Base-by-base conservation (phyloP, 495 filamentous ascomycete species). In the Penicillium longicatenatum region DNA sequence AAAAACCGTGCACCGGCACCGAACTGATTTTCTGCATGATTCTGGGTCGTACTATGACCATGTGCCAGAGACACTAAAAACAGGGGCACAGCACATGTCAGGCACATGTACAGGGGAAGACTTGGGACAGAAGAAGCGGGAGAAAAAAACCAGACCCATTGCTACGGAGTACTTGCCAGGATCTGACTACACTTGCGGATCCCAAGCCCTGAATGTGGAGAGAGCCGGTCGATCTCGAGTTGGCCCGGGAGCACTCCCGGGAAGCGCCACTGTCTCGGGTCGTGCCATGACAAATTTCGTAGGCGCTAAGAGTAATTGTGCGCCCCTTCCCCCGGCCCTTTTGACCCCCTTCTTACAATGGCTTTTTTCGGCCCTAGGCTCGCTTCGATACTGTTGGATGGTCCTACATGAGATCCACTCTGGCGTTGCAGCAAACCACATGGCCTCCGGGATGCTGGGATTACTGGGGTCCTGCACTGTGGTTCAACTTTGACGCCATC, bases 141-240 rank as follows among this genome's bases (percentile, higher is more conserved):
- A 44, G 31, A 6, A 14, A 39, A 45, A 45, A 21, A 21, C n/a
- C 8, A 9, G 24, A 48, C 45, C 24, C 24, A 48, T 26, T 14
- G 4, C 45, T 45, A 12, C 22, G 4, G 37, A 39, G 37, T 39
- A 16, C 16, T 47, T 21, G 22, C 10, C 45, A 47, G 45, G 45
- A 47, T 26, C 22, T 24, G 10, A 19, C 11, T 21, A 51, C 14
- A 39, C 37, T 39, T 56, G 54, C 45, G 54, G 54, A 56, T 56
- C 44, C 45, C 52, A 33, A 47, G 29, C 55, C 26, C 30, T 51
- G 47, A 20, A 52, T 52, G 56, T 59, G 57, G 50, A 50, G 57
- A 59, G 51, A 24, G 26, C 44, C 51, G 55, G 57, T 59, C 57
- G 57, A 59, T 59, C 57, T 50, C 49, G 44, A 47, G 56, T 58